phyloP scores from a whole-genome alignment of 768 basidiomycete genomes.

The Lentinula raphanica region DNA sequence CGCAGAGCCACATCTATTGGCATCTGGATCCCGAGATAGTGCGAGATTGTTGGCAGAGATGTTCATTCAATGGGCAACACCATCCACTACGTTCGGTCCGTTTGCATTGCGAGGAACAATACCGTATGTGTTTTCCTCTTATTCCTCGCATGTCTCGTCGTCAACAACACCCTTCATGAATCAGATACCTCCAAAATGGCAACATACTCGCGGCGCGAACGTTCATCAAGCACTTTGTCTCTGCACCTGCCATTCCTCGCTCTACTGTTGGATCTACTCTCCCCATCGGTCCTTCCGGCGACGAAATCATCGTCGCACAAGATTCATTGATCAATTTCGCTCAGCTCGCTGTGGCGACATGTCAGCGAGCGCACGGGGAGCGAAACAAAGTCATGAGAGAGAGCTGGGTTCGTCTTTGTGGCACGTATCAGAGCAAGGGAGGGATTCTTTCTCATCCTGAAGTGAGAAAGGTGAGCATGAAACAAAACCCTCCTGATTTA shows the following conservation, averaged over 20 bases:
- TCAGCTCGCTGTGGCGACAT: slow-evolving; percentile 84
- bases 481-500: too few species aligned
- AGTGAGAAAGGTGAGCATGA: slow-evolving; percentile 53
- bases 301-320: slow-evolving; percentile 69
- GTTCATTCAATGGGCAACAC: slow-evolving; percentile 73
- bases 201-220: slow-evolving; percentile 90
- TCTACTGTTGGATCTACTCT: slow-evolving; percentile 39
- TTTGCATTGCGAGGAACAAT: slow-evolving; percentile 85
- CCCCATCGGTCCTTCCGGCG: slow-evolving; percentile 46
- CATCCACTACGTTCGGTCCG: slow-evolving; percentile 49
- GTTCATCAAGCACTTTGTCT: slow-evolving; percentile 81
- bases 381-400: slow-evolving; percentile 72
- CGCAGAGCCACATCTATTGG: slow-evolving; percentile 80
- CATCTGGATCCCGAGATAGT: slow-evolving; percentile 85
- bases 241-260: slow-evolving; percentile 43
- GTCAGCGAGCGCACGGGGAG: slow-evolving; percentile 80
- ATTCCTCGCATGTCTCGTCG: background rate
- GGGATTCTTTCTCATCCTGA: slow-evolving; percentile 55
- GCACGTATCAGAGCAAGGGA: slow-evolving; percentile 75
- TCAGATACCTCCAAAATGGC: slow-evolving; percentile 77
- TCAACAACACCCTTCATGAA: background rate
- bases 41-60: slow-evolving; percentile 82
- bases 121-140: slow-evolving; percentile 52
- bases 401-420: slow-evolving; percentile 80
- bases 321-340: slow-evolving; percentile 82